A percentile compares a stretch with the other conserved stretches of the same genome.
Evolutionary conservation across 2,329 filamentous ascomycete species (phyloP).

Genomic region (Sordariomycetes sp.): DNA sequence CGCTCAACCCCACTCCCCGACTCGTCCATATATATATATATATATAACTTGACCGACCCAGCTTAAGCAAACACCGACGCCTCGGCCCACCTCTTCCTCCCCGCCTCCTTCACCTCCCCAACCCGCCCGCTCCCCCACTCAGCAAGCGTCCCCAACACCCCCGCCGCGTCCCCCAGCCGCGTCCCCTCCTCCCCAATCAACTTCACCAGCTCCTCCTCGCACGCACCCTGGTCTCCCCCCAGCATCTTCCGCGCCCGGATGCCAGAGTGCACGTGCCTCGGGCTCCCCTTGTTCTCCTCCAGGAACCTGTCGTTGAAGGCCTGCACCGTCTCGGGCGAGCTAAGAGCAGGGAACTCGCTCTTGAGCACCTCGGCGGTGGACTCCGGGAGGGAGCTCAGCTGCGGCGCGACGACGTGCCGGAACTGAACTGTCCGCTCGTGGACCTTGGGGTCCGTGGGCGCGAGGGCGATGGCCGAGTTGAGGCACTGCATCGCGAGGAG

Average conservation of each 20-base stretch:
- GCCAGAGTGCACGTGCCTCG: constrained; percentile 48
- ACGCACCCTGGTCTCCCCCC: constrained; percentile 39
- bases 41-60: background rate
- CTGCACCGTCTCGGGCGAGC: constrained; percentile 36
- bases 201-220: constrained; percentile 50
- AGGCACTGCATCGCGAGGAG: constrained; percentile 79
- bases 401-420: constrained; percentile 44
- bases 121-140: constrained; percentile 35
- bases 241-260: constrained; percentile 47
- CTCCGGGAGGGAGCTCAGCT: constrained; percentile 44
- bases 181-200: constrained; percentile 36
- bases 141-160: constrained; percentile 26
- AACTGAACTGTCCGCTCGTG: constrained; percentile 64
- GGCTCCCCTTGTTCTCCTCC: constrained; percentile 46
- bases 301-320: constrained; percentile 56
- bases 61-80: constrained; percentile 29
- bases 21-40: background rate
- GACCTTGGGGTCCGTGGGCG: constrained; percentile 56
- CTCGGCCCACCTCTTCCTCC: constrained; percentile 34
- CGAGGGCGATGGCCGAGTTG: constrained; percentile 55
- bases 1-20: background rate
- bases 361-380: constrained; percentile 59
- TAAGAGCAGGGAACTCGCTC: constrained; percentile 36
- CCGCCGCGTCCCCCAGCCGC: constrained; percentile 41
- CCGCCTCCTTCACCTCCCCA: constrained; percentile 32